Percentiles rank a stretch among this genome's conserved stretches.
Conservation (phyloP, 1,284 basidiomycete species). For the Malassezia equina region DNA sequence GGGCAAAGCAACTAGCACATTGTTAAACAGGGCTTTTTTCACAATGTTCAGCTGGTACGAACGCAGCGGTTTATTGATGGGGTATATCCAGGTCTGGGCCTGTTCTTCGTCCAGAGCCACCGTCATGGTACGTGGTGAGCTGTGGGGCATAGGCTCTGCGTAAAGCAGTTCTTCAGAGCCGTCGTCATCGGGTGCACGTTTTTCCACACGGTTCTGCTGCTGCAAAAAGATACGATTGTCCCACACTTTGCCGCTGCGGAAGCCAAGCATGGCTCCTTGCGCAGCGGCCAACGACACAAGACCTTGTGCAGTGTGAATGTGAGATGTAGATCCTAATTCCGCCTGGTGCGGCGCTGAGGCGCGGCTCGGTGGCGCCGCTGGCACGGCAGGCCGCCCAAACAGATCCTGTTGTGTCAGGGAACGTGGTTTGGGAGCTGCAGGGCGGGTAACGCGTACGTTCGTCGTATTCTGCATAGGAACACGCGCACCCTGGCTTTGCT, state of each 20-base stretch:
- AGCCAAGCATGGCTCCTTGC: neutral
- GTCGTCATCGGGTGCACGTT: neutral
- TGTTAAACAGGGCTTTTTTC: conserved; percentile 66
- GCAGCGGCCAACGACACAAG: conserved; percentile 8
- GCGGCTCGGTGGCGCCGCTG: conserved; percentile 14
- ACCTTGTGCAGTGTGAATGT: conserved; percentile 11
- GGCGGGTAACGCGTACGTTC: neutral
- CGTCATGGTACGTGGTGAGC: conserved; percentile 20
- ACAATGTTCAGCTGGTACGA: conserved; percentile 95
- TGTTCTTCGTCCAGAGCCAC: conserved; percentile 61
- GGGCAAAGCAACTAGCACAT: conserved; percentile 85
- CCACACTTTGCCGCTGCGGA: conserved; percentile 6
- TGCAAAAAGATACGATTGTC: conserved; percentile 9
- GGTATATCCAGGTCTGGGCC: conserved; percentile 80
- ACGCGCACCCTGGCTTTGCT: neutral
- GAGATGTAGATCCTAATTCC: too few species aligned
- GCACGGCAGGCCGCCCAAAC: conserved; percentile 3
- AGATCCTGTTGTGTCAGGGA: conserved; percentile 16
- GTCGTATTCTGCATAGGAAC: neutral
- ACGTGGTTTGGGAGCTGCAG: neutral
- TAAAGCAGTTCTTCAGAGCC: neutral
- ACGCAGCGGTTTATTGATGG: conserved; percentile 74
- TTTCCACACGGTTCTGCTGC: conserved; percentile 7
- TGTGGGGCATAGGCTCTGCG: neutral
- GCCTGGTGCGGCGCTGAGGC: neutral